Base-by-base conservation (phyloP, 192 early-diverging fungal genomes). In the Phycomyces blakesleeanus region DNA sequence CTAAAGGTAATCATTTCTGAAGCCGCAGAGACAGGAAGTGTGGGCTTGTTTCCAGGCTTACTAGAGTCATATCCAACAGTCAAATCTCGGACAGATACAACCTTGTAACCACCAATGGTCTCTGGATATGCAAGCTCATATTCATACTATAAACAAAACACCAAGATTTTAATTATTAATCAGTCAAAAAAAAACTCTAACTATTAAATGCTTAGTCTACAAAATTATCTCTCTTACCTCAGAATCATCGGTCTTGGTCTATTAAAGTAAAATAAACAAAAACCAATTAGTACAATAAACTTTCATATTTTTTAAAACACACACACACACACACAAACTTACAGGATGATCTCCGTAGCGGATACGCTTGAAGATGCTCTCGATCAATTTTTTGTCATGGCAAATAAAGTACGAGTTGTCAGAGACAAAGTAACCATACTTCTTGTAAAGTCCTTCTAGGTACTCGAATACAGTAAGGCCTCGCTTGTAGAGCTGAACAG, bases 1-100 rank as follows among this genome's bases (percentile, higher is more conserved):
- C 79, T 78, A 68, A 97, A 93, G 0, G 94, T 97, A 39, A 97
- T 85, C 95, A 97, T 97, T 34, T 97, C 89, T 5, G 93, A 86
- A 5, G 82, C 79, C 0, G 79, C 63, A 1, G 91, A 91, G 2
- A 88, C 85, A 2, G 91, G 91, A 40, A 97, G 77, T 1, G 66
- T 74, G 0, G 94, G 91, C 26, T 73, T 64, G 41, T 77, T 75
- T 59, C 88, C 80, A 52, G 69, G 69, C 57, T 79, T 89, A 25
- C 76, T 76, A 24, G 86, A 87, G 61, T 97, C 93, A 64, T 93
- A 95, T 6, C 93, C 93, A 38, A 86, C 70, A 0, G 95, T 96
- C 73, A 97, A 69, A 76, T 97, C 95, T 49, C 95, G 85, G 29
- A 97, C 84, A 41, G 76, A 78, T 29, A 76, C 74, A 21, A 96